phyloP scores from a whole-genome alignment of 2,329 filamentous ascomycete species.

The Aureobasidium namibiae region DNA sequence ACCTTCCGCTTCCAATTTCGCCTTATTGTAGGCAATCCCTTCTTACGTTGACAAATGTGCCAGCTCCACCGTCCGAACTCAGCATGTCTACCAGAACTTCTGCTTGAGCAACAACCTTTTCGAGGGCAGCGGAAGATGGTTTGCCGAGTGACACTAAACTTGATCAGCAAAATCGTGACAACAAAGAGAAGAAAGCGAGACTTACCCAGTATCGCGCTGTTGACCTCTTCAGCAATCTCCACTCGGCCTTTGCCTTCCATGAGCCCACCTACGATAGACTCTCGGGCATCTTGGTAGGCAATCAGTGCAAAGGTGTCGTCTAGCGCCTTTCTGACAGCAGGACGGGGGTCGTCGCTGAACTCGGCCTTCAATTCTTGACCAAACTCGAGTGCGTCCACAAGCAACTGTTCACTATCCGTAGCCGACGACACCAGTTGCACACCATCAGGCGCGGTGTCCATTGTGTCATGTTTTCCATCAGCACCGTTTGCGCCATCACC shows the following conservation, averaged over 20 bases:
- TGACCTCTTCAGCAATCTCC: constrained; percentile 83
- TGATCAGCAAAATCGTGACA: constrained; percentile 21
- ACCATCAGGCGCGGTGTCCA: constrained; percentile 24
- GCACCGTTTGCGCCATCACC: constrained; percentile 5
- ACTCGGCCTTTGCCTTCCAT: constrained; percentile 67
- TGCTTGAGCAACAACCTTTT: constrained; percentile 79
- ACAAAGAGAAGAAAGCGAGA: constrained; percentile 17
- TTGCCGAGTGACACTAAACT: constrained; percentile 75
- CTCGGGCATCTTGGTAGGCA: constrained; percentile 74
- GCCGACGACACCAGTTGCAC: background rate
- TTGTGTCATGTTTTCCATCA: constrained; percentile 23
- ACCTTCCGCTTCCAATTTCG: background rate
- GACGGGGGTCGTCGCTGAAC: constrained; percentile 62
- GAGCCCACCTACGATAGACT: constrained; percentile 68
- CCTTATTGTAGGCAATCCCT: constrained; percentile 9
- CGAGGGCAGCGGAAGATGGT: constrained; percentile 75
- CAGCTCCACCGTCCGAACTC: constrained; percentile 59
- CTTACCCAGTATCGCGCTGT: constrained; percentile 83
- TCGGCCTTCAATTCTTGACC: constrained; percentile 71
- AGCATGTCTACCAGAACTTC: constrained; percentile 78
- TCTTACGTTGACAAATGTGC: constrained; percentile 70
- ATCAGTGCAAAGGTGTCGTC: constrained; percentile 81
- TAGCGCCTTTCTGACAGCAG: constrained; percentile 64
- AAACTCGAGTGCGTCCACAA: constrained; percentile 66
- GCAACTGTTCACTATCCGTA: constrained; percentile 41